These are phyloP conservation scores for Solanum okadae DNA, from an alignment of 257 asterid genomes.

Conservation along the genomic window DNA sequence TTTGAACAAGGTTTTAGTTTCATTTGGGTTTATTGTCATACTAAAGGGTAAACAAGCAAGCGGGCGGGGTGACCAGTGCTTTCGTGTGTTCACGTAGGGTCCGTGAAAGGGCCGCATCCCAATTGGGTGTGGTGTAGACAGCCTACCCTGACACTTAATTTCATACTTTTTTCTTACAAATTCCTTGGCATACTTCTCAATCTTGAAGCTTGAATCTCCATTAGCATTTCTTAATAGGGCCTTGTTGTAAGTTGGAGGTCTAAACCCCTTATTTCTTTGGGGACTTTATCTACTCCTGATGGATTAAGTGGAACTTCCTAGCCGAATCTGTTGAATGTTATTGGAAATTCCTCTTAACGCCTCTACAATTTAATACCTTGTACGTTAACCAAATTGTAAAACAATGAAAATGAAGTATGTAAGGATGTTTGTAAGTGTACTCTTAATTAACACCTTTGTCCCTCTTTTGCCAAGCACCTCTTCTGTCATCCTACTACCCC, in stretches of 20 bases:
- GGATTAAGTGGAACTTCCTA: background rate
- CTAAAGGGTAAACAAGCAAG: background rate
- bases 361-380: background rate
- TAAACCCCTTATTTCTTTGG: background rate
- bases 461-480: background rate
- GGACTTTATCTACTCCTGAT: background rate
- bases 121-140: background rate
- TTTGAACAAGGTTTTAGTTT: background rate
- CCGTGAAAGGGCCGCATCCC: background rate
- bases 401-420: background rate
- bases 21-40: background rate
- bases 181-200: background rate
- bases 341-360: background rate
- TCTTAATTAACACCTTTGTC: background rate
- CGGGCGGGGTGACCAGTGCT: background rate
- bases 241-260: background rate
- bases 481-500: background rate
- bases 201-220: background rate
- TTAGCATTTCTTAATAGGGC: background rate
- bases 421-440: background rate
- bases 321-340: background rate
- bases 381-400: background rate
- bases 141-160: background rate
- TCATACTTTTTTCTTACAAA: background rate
- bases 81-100: background rate